Percentiles rank a stretch among this genome's conserved stretches.
phyloP scores from a whole-genome alignment of 768 basidiomycete species.

The Suillus discolor region DNA sequence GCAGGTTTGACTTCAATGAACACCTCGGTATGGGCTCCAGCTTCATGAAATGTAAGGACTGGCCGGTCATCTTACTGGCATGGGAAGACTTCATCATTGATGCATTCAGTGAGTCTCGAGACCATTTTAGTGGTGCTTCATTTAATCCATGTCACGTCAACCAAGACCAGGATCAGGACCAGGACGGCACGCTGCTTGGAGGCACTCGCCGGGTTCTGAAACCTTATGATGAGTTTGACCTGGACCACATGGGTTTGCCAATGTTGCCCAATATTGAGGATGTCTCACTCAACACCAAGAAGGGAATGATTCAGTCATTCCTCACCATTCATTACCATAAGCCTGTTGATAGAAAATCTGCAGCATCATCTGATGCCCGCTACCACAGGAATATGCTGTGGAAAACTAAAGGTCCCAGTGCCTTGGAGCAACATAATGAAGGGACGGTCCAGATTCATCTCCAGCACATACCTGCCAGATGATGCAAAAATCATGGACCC shows the following conservation, averaged over 20 bases:
- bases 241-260: background rate
- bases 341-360: too few relatives aligned
- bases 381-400: too few relatives aligned
- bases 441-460: too few relatives aligned
- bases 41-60: background rate
- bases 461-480: too few relatives aligned
- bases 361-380: too few relatives aligned
- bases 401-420: too few relatives aligned
- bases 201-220: background rate
- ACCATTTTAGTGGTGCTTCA: background rate
- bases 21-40: background rate
- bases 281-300: too few relatives aligned
- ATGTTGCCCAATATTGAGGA: background rate
- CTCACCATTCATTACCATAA: too few relatives aligned
- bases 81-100: background rate
- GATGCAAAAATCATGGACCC: too few relatives aligned
- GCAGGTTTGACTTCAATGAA: background rate
- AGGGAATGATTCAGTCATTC: too few relatives aligned
- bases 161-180: background rate
- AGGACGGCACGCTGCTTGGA: background rate
- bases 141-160: background rate
- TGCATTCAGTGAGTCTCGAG: background rate
- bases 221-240: background rate
- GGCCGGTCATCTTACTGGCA: background rate
- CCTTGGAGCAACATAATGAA: too few relatives aligned